Conservation (phyloP, 2,329 filamentous ascomycete genomes). For the Harringtonia aguacate region DNA sequence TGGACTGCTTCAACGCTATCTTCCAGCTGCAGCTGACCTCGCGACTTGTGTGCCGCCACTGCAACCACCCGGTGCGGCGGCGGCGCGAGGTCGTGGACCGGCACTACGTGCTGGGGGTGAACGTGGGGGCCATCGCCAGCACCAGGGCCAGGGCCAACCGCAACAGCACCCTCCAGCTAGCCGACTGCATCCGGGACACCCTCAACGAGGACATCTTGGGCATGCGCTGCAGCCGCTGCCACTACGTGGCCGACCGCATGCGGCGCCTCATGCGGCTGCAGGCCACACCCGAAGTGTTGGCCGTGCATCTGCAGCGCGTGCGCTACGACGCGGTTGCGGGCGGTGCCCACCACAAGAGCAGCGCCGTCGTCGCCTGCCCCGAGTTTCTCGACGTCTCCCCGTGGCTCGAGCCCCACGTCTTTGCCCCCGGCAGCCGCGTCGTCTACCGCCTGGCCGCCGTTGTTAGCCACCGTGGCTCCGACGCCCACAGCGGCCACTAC, state of each 20-base stretch:
- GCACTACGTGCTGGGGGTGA: neutral
- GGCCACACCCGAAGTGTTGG: constrained; percentile 8
- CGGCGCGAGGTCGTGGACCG: neutral
- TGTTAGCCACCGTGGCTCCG: constrained; percentile 6
- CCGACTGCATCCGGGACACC: too few species aligned
- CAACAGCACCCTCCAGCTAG: too few species aligned
- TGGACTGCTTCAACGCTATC: constrained; percentile 3
- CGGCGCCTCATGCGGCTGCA: constrained; percentile 5
- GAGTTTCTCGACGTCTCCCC: constrained; percentile 10
- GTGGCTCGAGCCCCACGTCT: constrained; percentile 10
- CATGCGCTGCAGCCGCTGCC: constrained; percentile 3
- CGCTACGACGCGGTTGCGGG: neutral
- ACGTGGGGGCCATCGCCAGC: neutral
- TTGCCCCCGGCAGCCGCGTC: constrained; percentile 2
- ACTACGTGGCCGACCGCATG: neutral
- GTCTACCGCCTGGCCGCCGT: constrained; percentile 10
- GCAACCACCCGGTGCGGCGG: constrained; percentile 3
- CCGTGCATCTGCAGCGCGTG: constrained; percentile 4
- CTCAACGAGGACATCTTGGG: neutral
- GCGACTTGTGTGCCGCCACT: constrained; percentile 3
- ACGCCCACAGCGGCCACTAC: constrained; percentile 6
- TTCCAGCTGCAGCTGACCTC: constrained; percentile 1
- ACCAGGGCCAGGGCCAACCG: too few species aligned
- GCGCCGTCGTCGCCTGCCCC: constrained; percentile 2
- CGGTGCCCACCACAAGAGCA: neutral